phyloP scores from a whole-genome alignment of 345 rosid species.

The Diplotaxis tenuifolia region DNA sequence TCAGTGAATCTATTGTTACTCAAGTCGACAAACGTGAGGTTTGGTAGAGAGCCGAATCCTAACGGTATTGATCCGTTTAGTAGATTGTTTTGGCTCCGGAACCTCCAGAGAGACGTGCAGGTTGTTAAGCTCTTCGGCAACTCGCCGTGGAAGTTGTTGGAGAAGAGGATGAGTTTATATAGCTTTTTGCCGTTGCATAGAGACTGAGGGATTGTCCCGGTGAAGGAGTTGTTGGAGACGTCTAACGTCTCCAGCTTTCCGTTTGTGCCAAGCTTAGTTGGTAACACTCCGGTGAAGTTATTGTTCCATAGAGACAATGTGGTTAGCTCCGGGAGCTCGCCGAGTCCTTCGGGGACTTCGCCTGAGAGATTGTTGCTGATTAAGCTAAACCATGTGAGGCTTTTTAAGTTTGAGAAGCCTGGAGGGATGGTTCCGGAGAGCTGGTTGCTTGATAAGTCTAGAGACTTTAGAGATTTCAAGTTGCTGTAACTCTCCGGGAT shows the following conservation, averaged over 20 bases:
- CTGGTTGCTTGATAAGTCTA: slow-evolving; percentile 72
- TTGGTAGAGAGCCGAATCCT: slow-evolving; percentile 66
- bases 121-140: slow-evolving; percentile 55
- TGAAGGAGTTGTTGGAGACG: slow-evolving; percentile 70
- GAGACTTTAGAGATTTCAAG: slow-evolving; percentile 45
- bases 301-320: slow-evolving; percentile 73
- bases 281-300: slow-evolving; percentile 62
- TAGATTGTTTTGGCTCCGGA: slow-evolving; percentile 64
- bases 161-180: slow-evolving; percentile 78
- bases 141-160: slow-evolving; percentile 55
- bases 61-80: slow-evolving; percentile 67
- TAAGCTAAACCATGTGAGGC: slow-evolving; percentile 59
- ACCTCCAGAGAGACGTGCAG: slow-evolving; percentile 63
- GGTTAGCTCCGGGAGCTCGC: slow-evolving; percentile 57
- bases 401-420: slow-evolving; percentile 48
- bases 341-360: slow-evolving; percentile 62
- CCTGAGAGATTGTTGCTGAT: slow-evolving; percentile 61
- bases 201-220: slow-evolving; percentile 69
- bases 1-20: slow-evolving; percentile 72
- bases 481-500: slow-evolving; percentile 66
- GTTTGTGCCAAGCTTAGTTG: slow-evolving; percentile 69
- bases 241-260: slow-evolving; percentile 59
- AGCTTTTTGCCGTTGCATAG: slow-evolving; percentile 76
- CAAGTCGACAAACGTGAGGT: slow-evolving; percentile 64
- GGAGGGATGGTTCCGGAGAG: slow-evolving; percentile 68